Base-by-base conservation (phyloP, 169 alveolate genomes). In the Plasmodium sp. region DNA sequence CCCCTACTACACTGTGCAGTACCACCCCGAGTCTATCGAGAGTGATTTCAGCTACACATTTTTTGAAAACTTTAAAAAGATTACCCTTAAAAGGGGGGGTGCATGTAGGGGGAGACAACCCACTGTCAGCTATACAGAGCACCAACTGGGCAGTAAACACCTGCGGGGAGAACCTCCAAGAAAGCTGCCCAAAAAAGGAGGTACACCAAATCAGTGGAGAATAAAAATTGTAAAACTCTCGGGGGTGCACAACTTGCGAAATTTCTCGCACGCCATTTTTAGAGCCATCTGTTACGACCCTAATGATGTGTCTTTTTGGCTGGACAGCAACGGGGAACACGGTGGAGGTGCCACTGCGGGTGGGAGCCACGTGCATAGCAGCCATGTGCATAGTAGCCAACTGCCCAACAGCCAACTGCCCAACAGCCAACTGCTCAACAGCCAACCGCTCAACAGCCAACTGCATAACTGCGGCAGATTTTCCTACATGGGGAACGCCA, bases 11-110 rank as follows among this genome's bases (percentile, higher is more conserved):
- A 95, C 97, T 12, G 96, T 95, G 0, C 97, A 96, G 72, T 96
- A 95, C 77, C 96, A 95, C 71, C 97, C 97, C 2, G 97, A 96
- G 84, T 95, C 96, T 1, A 83, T 96, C 10, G 96, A 95, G 67
- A 93, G 96, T 9, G 93, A 86, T 1, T 77, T 48, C n/a, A 96
- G 96, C 31, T 5, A 5, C 5, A 27, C 48, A 16, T 91, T 95
- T 82, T 84, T 84, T 39, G 75, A 79, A n/a, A 77, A 81, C 75
- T 86, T 62, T 83, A 92, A 62, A 67, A 86, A 84, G 16, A 92
- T 80, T 67, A 86, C 83, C 3, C 72, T 84, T 4, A 73, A 48
- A 12, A 56, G 51, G 10, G 31, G 56, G 18, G 41, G 67, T 14
- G 43, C 14, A 0, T 33, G 81, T 39, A 67, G 81, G 67, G 71